These are phyloP conservation scores for Bipolaris victoriae DNA, from an alignment of 2,329 filamentous ascomycete genomes.

Conservation along the genomic window DNA sequence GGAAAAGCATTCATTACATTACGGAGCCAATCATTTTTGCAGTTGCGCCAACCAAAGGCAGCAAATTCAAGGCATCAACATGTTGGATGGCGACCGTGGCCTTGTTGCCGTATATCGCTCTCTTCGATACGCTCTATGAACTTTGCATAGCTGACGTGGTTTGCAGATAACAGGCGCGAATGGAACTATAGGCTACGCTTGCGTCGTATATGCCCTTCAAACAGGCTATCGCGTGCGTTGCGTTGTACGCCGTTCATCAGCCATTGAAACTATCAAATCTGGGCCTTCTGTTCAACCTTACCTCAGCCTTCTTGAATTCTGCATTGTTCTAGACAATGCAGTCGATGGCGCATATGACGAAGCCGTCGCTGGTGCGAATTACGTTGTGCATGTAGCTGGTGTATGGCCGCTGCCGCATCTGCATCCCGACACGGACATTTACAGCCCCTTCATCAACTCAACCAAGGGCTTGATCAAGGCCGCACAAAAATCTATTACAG, in stretches of 20 bases:
- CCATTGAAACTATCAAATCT: constrained; percentile 30
- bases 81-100: constrained; percentile 15
- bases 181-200: constrained; percentile 44
- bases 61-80: too few species aligned
- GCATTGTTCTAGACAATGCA: constrained; percentile 40
- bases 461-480: constrained; percentile 39
- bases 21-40: too few species aligned
- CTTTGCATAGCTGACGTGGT: constrained; percentile 1
- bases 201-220: constrained; percentile 34
- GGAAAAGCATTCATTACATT: too few species aligned
- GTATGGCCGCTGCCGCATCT: constrained; percentile 43
- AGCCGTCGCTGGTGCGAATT: constrained; percentile 31
- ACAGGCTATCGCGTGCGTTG: constrained; percentile 43
- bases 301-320: constrained; percentile 29
- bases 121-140: background rate
- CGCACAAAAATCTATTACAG: constrained; percentile 31
- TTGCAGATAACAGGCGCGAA: constrained; percentile 45
- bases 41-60: too few species aligned
- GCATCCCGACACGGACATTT: constrained; percentile 44
- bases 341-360: constrained; percentile 35
- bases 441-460: constrained; percentile 41
- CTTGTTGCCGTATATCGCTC: constrained; percentile 33
- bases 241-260: constrained; percentile 39
- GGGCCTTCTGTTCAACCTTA: constrained; percentile 37
- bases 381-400: constrained; percentile 43